A percentile compares a stretch with the other conserved stretches of the same genome.
Evolutionary conservation across 164 flowering plant genomes (phyloP).

Genomic region (Brasenia schreberi): DNA sequence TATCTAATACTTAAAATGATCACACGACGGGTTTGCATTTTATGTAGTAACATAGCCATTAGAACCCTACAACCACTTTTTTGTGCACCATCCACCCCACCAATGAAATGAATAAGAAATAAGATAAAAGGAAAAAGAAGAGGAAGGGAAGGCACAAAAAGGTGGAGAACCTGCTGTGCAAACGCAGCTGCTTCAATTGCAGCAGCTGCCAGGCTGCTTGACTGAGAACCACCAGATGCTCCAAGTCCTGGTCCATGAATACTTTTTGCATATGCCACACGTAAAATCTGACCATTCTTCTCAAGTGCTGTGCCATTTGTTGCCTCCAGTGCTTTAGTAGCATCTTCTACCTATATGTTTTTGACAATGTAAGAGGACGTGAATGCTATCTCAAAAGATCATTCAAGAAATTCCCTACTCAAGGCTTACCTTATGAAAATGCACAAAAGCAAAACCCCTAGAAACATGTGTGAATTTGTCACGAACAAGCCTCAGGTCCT

Average conservation of each 20-base stretch:
- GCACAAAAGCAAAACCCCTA: conserved; percentile 98
- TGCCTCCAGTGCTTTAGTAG: conserved; percentile 88
- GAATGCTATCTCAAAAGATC: background rate
- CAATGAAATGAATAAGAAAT: background rate
- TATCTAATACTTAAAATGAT: no score
- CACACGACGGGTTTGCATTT: no score
- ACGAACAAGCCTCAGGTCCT: conserved; percentile 98
- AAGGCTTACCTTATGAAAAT: conserved; percentile 70
- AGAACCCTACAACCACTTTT: background rate
- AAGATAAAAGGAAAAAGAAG: no score
- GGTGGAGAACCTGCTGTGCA: conserved; percentile 72
- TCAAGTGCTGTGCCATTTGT: conserved; percentile 94
- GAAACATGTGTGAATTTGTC: conserved; percentile 98
- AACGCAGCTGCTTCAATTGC: conserved; percentile 99
- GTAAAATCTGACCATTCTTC: conserved; percentile 86
- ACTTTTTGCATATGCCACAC: conserved; percentile 98
- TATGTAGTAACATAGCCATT: no score
- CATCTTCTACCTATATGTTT: conserved; percentile 73
- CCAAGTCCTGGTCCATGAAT: conserved; percentile 81
- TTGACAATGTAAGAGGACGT: background rate
- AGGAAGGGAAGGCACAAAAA: background rate
- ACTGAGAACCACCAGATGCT: conserved; percentile 52
- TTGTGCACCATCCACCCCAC: background rate
- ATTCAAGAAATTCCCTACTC: background rate
- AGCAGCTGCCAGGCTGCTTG: conserved; percentile 98